Percentiles rank a stretch among this genome's conserved stretches.
Conservation (phyloP, 2,329 filamentous ascomycete genomes). For the Sporothrix protearum region DNA sequence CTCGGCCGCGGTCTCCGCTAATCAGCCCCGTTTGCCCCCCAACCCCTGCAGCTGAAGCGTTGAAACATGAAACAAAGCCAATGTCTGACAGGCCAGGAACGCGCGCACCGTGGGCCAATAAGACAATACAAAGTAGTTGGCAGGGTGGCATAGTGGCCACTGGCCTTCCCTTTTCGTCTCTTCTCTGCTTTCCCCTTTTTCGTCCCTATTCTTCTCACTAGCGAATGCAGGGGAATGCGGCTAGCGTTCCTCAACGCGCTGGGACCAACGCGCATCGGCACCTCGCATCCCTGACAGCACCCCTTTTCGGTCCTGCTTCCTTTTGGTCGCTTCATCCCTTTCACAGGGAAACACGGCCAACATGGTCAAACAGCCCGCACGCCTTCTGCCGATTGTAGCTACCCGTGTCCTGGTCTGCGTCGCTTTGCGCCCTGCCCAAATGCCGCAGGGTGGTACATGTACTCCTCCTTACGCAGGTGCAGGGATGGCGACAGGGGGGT, state of each 20-base stretch:
- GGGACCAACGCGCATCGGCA: background rate
- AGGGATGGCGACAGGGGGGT: background rate
- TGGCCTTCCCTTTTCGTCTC: too few species aligned
- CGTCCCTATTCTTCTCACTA: background rate
- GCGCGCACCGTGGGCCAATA: background rate
- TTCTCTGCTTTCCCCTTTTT: background rate
- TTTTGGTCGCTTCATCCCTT: background rate
- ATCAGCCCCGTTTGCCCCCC: conserved; percentile 5
- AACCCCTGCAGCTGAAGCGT: conserved; percentile 14
- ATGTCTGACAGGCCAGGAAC: conserved; percentile 1
- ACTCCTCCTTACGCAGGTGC: too few species aligned
- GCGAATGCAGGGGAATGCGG: conserved; percentile 1
- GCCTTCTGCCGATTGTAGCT: background rate
- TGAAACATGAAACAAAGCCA: conserved; percentile 18
- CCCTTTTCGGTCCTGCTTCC: background rate
- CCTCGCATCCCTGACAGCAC: background rate
- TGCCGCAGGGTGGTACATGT: background rate
- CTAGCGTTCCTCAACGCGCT: background rate
- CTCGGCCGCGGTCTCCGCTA: background rate
- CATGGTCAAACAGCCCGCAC: background rate
- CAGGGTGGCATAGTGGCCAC: background rate
- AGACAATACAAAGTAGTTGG: background rate
- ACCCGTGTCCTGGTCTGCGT: background rate
- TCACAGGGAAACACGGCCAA: background rate
- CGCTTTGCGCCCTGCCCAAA: background rate